Conservation (phyloP, 352 stramenopile species). For the Globisporangium cylindrosporum region DNA sequence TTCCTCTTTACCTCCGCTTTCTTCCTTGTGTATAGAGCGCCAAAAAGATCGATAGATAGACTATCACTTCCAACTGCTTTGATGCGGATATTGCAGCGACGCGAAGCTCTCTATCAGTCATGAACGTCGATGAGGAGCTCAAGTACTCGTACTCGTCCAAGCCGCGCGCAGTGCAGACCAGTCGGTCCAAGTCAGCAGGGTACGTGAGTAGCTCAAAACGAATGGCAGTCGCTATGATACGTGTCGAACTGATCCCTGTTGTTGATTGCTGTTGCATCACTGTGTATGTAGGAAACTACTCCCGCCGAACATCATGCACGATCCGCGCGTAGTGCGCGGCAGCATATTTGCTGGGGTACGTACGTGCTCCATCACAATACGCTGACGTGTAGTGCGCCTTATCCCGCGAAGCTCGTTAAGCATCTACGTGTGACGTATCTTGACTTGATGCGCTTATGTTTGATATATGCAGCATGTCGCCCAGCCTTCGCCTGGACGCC, state of each 20-base stretch:
- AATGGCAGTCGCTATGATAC: conserved; percentile 1
- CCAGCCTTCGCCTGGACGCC: conserved; percentile 16
- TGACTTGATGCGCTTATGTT: too few species aligned
- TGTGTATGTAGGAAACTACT: conserved; percentile 23
- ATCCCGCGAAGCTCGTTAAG: neutral
- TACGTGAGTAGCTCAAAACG: neutral
- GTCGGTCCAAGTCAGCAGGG: conserved; percentile 43
- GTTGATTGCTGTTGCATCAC: neutral
- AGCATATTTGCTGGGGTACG: conserved; percentile 65
- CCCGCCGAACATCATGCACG: conserved; percentile 73
- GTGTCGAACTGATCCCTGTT: neutral
- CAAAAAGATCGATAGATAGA: too few species aligned
- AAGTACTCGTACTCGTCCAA: conserved; percentile 81
- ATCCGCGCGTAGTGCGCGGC: conserved; percentile 56
- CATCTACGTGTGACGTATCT: too few species aligned
- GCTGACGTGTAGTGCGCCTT: neutral
- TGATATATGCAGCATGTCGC: conserved; percentile 1
- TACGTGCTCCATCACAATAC: conserved; percentile 15
- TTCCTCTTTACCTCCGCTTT: too few species aligned
- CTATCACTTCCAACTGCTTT: neutral
- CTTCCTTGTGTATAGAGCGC: too few species aligned
- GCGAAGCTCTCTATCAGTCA: conserved; percentile 2
- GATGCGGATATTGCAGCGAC: neutral
- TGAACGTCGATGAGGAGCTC: conserved; percentile 51
- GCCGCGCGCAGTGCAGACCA: conserved; percentile 65